Evolutionary conservation across 352 stramenopile species (phyloP), one percentile per base, ranked within the genome.

Genomic region (Phytophthora nicotianae): DNA sequence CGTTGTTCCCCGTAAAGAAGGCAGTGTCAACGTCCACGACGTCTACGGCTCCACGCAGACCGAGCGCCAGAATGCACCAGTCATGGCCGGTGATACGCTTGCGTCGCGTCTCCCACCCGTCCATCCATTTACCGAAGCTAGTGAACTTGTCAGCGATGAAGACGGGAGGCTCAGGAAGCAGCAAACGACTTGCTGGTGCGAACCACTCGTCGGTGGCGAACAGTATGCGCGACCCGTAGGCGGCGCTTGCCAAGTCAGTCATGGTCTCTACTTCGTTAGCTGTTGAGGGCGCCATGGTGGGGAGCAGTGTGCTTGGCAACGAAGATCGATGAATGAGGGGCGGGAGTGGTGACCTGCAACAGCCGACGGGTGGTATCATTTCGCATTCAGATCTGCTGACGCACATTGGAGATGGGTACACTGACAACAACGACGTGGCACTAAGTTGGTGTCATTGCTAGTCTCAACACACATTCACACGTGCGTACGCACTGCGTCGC

Each of bases 161-260:
- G n/a, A 93, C 69, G 0, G 95, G 91, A 27, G 72, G 48, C 27
- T 83, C 62, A 0, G 86, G 77, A 33, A 80, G 72, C 16, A 98
- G 74, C 46, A 98, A 51, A 49, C 83, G 88, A 58, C 96, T 86
- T 5, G 93, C 90, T 5, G 79, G 66, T 1, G 93, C 95, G 66
- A 98, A 98, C 89, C 90, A 96, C 50, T 95, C 91, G 77, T 98
- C 93, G 6, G 90, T 98, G 0, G 93, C 91, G 70, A 98, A 98
- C 7, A 98, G 70, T 48, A 97, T 74, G 24, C 77, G 71, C n/a
- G 64, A 76, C 17, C 83, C 81, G 41, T 88, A 79, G 8, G 72
- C 52, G 52, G 65, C 70, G 46, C 71, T 89, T 20, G 83, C 81
- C 65, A 96, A 78, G 57, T 91, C 76, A 11, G 82, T 91, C 62